Conservation (phyloP, 176 grass and related monocot species). For the Dactylis glomerata region DNA sequence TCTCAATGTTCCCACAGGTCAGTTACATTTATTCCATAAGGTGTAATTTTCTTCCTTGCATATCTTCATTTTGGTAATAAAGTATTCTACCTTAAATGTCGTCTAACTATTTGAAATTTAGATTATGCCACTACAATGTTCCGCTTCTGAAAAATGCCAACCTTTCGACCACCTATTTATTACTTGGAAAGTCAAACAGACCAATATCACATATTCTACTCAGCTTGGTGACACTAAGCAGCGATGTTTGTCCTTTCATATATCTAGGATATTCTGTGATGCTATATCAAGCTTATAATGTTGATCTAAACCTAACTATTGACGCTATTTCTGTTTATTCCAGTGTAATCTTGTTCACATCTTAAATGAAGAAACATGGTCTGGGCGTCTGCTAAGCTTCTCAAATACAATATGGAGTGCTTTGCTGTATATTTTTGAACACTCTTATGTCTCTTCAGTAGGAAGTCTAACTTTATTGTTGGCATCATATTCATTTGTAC, state of each 20-base stretch:
- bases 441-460: constrained; percentile 80
- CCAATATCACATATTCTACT: constrained; percentile 9
- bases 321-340: constrained; percentile 33
- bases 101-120: neutral
- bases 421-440: constrained; percentile 84
- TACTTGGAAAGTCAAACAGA: constrained; percentile 1
- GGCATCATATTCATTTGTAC: constrained; percentile 75
- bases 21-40: constrained; percentile 20
- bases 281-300: neutral
- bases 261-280: neutral
- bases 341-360: constrained; percentile 91
- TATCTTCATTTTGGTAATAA: neutral
- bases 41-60: constrained; percentile 6
- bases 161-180: neutral
- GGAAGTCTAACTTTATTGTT: constrained; percentile 67
- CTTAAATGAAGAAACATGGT: constrained; percentile 77
- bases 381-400: constrained; percentile 63
- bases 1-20: constrained; percentile 94
- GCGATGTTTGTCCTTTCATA: neutral
- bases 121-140: neutral
- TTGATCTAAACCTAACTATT: constrained; percentile 15
- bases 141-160: neutral
- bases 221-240: constrained; percentile 1
- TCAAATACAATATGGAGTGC: constrained; percentile 69
- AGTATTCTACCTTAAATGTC: neutral